Conservation (phyloP, 148 eudicot genomes). For the Chenopodium berlandieri region DNA sequence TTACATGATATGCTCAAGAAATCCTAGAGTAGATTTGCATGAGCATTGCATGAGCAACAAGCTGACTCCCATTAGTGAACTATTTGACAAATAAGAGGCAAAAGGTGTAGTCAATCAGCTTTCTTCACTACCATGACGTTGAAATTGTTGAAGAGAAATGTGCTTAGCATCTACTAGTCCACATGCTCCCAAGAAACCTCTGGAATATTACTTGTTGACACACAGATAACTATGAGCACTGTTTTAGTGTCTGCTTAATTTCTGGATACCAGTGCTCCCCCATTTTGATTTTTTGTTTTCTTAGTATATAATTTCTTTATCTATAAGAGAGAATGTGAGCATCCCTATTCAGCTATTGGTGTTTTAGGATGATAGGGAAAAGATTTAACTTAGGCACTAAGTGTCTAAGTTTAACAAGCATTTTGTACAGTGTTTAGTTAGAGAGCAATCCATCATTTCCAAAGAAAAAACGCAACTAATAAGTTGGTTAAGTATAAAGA, state of each 20-base stretch:
- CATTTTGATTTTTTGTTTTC: neutral
- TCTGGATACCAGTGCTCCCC: neutral
- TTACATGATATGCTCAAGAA: neutral
- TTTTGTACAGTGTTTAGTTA: neutral
- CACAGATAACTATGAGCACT: neutral
- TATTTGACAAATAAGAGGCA: neutral
- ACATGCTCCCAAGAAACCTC: neutral
- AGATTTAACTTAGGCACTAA: neutral
- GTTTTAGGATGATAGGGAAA: neutral
- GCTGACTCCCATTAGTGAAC: neutral
- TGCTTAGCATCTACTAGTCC: neutral
- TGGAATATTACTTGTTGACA: too few species aligned
- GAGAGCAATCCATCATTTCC: neutral
- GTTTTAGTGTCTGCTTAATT: neutral
- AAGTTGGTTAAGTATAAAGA: neutral
- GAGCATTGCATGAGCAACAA: constrained; percentile 10
- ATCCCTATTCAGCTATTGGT: neutral
- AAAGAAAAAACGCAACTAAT: neutral
- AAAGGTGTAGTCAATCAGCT: neutral
- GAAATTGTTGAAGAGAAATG: neutral
- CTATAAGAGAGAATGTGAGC: neutral
- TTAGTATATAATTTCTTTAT: neutral
- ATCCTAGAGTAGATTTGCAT: neutral
- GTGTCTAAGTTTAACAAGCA: neutral
- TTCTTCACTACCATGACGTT: neutral